Percentiles rank a stretch among this genome's conserved stretches.
Conservation (phyloP, 768 basidiomycete genomes). For the Hygrophoropsis aurantiaca region DNA sequence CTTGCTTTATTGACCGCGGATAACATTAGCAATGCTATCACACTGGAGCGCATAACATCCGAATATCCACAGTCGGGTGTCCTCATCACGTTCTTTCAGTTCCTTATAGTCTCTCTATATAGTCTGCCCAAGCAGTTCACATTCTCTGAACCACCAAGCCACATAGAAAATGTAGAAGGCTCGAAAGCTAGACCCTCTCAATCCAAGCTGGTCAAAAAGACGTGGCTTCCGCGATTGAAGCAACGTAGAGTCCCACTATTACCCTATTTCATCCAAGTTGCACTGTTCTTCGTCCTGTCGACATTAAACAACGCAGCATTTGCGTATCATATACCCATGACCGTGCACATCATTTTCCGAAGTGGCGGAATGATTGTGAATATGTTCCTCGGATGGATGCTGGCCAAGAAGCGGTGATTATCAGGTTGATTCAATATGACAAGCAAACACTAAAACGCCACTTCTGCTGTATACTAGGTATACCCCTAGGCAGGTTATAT, state of each 20-base stretch:
- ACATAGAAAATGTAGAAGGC: constrained; percentile 32
- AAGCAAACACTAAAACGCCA: not conserved
- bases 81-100: constrained; percentile 87
- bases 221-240: constrained; percentile 47
- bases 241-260: constrained; percentile 67
- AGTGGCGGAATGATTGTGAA: constrained; percentile 85
- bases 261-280: constrained; percentile 78
- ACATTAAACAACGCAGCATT: constrained; percentile 92
- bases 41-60: constrained; percentile 71
- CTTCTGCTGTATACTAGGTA: constrained; percentile 48
- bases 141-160: constrained; percentile 15
- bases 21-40: constrained; percentile 73
- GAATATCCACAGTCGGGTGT: constrained; percentile 71
- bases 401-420: constrained; percentile 58
- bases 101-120: constrained; percentile 71
- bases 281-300: constrained; percentile 76
- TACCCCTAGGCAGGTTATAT: constrained; percentile 57
- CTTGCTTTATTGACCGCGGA: not conserved
- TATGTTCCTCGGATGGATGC: constrained; percentile 74
- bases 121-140: constrained; percentile 65
- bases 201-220: constrained; percentile 1
- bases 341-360: constrained; percentile 92
- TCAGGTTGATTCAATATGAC: not conserved
- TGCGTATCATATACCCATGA: constrained; percentile 81
- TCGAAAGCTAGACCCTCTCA: not conserved